Conservation (phyloP, 2,329 filamentous ascomycete genomes). For the Microsporum canis region DNA sequence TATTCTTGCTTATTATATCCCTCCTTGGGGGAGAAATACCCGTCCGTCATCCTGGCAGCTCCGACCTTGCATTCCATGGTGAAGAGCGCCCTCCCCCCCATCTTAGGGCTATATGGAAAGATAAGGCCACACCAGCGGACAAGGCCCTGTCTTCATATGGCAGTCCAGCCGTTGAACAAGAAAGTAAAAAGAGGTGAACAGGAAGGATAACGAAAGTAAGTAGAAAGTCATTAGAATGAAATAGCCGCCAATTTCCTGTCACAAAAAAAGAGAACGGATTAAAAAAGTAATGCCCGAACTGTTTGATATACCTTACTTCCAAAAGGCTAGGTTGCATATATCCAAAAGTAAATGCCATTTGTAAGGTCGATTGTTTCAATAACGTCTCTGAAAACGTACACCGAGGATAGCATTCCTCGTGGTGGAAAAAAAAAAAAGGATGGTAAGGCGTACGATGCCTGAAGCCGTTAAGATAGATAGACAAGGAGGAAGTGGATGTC, state of each 20-base stretch:
- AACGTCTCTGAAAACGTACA: constrained; percentile 4
- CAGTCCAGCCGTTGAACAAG: background rate
- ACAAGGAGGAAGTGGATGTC: background rate
- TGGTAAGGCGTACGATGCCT: background rate
- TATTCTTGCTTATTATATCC: background rate
- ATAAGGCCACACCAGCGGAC: background rate
- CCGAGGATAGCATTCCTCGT: background rate
- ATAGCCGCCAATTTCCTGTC: background rate
- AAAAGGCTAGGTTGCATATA: background rate
- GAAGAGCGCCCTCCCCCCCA: background rate
- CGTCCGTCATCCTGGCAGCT: background rate
- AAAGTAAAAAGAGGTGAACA: background rate
- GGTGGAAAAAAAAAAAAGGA: background rate
- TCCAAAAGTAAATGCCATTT: background rate
- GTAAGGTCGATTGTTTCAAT: background rate
- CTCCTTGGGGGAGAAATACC: background rate
- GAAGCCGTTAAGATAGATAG: background rate
- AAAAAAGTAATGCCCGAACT: background rate
- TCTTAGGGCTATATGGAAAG: background rate
- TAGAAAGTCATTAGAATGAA: background rate
- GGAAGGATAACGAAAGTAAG: background rate
- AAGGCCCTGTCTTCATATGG: background rate
- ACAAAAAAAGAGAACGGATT: background rate
- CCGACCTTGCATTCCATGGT: background rate
- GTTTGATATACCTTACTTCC: background rate